Base-by-base conservation (phyloP, 2,329 filamentous ascomycete genomes). In the Penicillium sp. region DNA sequence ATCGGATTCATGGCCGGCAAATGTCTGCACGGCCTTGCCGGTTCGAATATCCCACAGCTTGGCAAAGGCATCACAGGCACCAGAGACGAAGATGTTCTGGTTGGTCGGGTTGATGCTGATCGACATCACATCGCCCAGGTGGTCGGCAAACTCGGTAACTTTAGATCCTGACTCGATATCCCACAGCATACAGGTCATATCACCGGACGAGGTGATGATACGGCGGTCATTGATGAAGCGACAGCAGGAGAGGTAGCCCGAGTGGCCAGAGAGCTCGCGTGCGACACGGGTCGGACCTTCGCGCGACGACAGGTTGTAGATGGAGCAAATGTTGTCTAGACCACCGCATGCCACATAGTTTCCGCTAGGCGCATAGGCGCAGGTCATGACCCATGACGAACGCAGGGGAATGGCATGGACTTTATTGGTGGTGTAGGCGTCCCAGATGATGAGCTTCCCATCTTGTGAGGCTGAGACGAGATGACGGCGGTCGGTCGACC, bases 111-210 rank as follows among this genome's bases (percentile, higher is more conserved):
- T 96, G 68, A 98, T 85, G 76, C 90, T 96, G 71, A 96, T 88
- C 74, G 90, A 96, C 92, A 98, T 98, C 54, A 98, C 92, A 61
- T 98, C 92, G 62, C 92, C 92, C 8, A 98, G 76, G 65, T 98
- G 92, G 69, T 98, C 92, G 60, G 92, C 92, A 55, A 96, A 98
- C 66, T 98, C 92, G 60, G 89, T 94, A 28, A 95, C 85, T 72
- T 95, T 95, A 51, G 89, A 87, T 40, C 92, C 92, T 0, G 90
- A 94, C 70, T 98, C 92, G 50, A 98, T 90, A 72, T 98, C 92
- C 92, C 92, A 98, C 61, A 96, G 85, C 83, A 96, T 95, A 67
- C 92, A 98, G 35, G 92, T 98, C 92, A 98, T 98, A 64, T 98
- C 92, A 48, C 92, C 92, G 2, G 92, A 98, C 0, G 92, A 96